These are phyloP conservation scores for Raphidocelis subcapitata DNA, from an alignment of 139 green algal genomes.

Conservation along the genomic window DNA sequence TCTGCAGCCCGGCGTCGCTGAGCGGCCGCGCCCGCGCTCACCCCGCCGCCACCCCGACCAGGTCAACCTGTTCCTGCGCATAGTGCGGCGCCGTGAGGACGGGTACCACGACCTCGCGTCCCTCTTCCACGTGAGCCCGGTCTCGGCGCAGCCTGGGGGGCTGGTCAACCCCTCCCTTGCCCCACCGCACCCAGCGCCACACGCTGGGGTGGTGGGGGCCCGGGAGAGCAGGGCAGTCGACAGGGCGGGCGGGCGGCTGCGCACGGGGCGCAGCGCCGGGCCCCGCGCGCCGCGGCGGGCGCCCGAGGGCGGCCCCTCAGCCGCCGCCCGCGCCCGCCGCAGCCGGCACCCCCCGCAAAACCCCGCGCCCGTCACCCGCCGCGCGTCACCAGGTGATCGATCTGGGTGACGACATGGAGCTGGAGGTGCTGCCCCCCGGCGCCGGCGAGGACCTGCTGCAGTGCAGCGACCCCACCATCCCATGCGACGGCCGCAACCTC, in stretches of 20 bases:
- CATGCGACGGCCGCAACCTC: slow-evolving; percentile 92
- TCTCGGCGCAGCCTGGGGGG: background rate
- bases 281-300: too few species aligned
- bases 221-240: too few species aligned
- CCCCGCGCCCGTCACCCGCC: background rate
- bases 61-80: slow-evolving; percentile 97
- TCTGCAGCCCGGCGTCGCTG: background rate
- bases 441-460: slow-evolving; percentile 66
- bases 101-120: slow-evolving; percentile 98
- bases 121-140: slow-evolving; percentile 86
- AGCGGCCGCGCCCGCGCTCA: background rate
- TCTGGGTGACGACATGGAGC: slow-evolving; percentile 90
- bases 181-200: too few species aligned
- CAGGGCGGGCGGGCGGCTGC: too few species aligned
- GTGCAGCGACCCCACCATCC: slow-evolving; percentile 84
- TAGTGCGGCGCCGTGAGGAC: slow-evolving; percentile 84
- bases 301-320: too few species aligned
- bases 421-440: slow-evolving; percentile 49
- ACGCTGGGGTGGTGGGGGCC: too few species aligned
- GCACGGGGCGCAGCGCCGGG: too few species aligned
- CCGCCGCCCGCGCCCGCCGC: too few species aligned
- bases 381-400: slow-evolving; percentile 80
- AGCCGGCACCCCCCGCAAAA: background rate
- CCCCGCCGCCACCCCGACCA: slow-evolving; percentile 28
- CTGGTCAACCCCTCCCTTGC: background rate